These are phyloP conservation scores for Ilex aquifolium DNA, from an alignment of 257 asterid genomes.

Conservation along the genomic window DNA sequence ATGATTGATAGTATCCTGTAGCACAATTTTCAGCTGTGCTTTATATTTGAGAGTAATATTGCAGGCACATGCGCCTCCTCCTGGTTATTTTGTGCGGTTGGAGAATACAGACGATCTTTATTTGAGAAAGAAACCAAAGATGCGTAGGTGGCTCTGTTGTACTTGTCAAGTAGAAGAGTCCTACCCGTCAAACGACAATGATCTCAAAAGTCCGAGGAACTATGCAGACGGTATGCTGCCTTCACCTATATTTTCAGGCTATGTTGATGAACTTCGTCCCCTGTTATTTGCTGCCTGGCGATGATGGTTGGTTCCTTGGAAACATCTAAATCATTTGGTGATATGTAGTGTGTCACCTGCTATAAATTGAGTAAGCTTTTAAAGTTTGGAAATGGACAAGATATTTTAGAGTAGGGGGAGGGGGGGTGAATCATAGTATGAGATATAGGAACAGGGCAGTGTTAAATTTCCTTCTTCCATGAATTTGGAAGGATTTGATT, in stretches of 20 bases:
- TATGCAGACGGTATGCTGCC: conserved; percentile 46
- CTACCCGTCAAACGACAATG: conserved; percentile 52
- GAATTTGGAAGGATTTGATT: too few species aligned
- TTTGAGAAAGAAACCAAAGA: conserved; percentile 57
- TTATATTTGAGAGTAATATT: conserved; percentile 2
- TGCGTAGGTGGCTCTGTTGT: conserved; percentile 94
- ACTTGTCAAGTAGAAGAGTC: conserved; percentile 65
- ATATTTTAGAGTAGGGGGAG: too few species aligned
- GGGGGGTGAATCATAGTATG: too few species aligned
- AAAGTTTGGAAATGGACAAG: too few species aligned
- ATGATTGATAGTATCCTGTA: neutral
- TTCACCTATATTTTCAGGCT: conserved; percentile 2
- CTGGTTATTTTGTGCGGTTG: conserved; percentile 55
- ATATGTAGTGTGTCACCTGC: neutral
- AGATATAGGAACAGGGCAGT: too few species aligned
- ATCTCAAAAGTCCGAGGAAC: conserved; percentile 63
- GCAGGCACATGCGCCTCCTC: conserved; percentile 71
- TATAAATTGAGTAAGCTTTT: too few species aligned
- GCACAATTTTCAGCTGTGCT: neutral
- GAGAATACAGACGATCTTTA: conserved; percentile 43
- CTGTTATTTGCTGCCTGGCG: conserved; percentile 1
- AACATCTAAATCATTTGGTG: neutral
- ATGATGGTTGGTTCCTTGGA: neutral
- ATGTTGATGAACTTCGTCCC: neutral
- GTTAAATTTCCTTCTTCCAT: too few species aligned